Evolutionary conservation across 2,329 filamentous ascomycete genomes (phyloP).

Genomic region (Beauveria varroae): DNA sequence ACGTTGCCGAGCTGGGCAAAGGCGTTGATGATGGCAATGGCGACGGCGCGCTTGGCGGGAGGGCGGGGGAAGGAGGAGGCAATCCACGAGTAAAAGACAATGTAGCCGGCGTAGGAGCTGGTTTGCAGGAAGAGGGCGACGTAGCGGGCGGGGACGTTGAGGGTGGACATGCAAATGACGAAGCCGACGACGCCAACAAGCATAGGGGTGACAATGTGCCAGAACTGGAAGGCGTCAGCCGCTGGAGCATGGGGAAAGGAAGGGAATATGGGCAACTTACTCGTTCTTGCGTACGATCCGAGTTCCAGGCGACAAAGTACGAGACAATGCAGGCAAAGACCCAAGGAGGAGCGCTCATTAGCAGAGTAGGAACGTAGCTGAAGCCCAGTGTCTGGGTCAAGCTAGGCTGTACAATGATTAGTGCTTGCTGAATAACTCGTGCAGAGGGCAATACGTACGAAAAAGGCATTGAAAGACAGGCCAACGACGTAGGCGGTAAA

Average conservation of each 20-base stretch:
- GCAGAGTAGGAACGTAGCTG: constrained; percentile 41
- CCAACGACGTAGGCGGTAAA: constrained; percentile 55
- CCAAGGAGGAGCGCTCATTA: constrained; percentile 53
- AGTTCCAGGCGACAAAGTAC: constrained; percentile 46
- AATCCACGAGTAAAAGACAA: constrained; percentile 53
- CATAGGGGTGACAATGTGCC: constrained; percentile 49
- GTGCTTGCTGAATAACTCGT: not conserved
- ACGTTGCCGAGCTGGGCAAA: constrained; percentile 51
- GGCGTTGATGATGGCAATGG: constrained; percentile 53
- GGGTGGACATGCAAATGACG: constrained; percentile 51
- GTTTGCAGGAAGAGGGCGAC: constrained; percentile 54
- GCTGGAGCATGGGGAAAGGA: not conserved
- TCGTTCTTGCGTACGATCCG: constrained; percentile 47
- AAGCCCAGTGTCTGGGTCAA: constrained; percentile 48
- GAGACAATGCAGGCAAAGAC: constrained; percentile 51
- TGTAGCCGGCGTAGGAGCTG: constrained; percentile 49
- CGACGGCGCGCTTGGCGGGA: constrained; percentile 53
- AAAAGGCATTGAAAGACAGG: constrained; percentile 51
- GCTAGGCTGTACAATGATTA: constrained; percentile 30
- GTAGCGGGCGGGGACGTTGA: constrained; percentile 49
- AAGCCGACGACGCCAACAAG: constrained; percentile 47
- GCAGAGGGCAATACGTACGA: constrained; percentile 26
- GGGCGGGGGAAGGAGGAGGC: constrained; percentile 49
- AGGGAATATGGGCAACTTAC: constrained; percentile 21
- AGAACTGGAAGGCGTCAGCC: constrained; percentile 34